These are phyloP conservation scores for Colletotrichum echinochloae DNA, from an alignment of 2,329 filamentous ascomycete genomes.

Conservation along the genomic window DNA sequence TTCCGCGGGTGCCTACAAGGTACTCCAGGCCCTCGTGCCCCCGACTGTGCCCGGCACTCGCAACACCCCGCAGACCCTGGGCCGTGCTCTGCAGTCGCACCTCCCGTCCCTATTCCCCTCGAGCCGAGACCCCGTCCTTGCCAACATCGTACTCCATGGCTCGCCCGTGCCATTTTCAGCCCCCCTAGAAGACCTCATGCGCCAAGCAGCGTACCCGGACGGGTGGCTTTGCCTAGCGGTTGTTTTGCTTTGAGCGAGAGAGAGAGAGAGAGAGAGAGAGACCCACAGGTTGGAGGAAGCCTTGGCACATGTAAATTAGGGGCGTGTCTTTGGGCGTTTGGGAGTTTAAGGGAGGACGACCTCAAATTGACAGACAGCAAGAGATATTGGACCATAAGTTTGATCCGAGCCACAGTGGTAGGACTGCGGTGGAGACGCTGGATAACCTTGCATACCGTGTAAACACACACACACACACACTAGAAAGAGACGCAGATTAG, in stretches of 20 bases:
- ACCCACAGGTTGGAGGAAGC: neutral
- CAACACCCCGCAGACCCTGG: conserved; percentile 68
- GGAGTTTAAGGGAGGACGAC: neutral
- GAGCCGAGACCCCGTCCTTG: conserved; percentile 84
- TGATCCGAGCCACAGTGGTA: neutral
- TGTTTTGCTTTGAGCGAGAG: conserved; percentile 67
- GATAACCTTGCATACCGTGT: neutral
- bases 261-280: neutral
- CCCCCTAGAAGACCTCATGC: conserved; percentile 84
- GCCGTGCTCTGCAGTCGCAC: conserved; percentile 79
- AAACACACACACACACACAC: neutral
- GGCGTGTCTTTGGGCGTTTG: neutral
- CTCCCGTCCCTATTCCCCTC: conserved; percentile 90
- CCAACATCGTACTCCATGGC: conserved; percentile 87
- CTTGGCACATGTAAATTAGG: neutral
- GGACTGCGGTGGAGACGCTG: neutral
- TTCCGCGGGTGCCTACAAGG: conserved; percentile 68
- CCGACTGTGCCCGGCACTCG: conserved; percentile 53
- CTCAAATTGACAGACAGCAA: neutral
- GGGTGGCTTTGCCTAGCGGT: conserved; percentile 91
- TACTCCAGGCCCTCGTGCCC: conserved; percentile 81
- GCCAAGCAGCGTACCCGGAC: conserved; percentile 87
- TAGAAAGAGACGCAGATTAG: too few species aligned
- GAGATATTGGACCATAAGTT: neutral
- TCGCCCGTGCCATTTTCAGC: conserved; percentile 83